Evolutionary conservation across 768 basidiomycete genomes (phyloP).

Genomic region (Psilocybe cubensis): DNA sequence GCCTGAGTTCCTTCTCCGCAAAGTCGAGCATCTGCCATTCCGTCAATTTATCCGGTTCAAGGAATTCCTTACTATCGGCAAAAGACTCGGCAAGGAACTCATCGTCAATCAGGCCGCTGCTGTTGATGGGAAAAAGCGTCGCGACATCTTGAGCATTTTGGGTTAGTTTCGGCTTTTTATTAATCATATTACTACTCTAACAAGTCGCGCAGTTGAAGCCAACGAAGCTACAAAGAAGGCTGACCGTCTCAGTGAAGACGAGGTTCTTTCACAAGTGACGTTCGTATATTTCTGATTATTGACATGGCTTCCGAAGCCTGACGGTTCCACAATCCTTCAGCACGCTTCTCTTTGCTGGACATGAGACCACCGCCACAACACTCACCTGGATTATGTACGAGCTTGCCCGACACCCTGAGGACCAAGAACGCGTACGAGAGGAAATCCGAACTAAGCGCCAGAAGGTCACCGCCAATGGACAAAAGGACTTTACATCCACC

Average conservation of each 20-base stretch:
- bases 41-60: conserved; percentile 14
- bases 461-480: conserved; percentile 10
- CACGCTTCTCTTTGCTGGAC: conserved; percentile 5
- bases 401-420: conserved; percentile 1
- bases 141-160: conserved; percentile 14
- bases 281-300: background rate
- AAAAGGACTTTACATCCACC: conserved; percentile 9
- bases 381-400: conserved; percentile 11
- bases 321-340: background rate
- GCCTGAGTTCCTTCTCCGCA: conserved; percentile 4
- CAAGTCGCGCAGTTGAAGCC: background rate
- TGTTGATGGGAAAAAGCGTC: conserved; percentile 9
- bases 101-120: conserved; percentile 3
- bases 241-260: conserved; percentile 13
- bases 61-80: conserved; percentile 9
- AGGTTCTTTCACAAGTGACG: conserved; percentile 15
- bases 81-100: conserved; percentile 11
- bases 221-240: background rate
- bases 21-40: conserved; percentile 10
- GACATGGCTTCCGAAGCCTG: background rate
- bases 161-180: background rate
- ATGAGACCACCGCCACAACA: conserved; percentile 7
- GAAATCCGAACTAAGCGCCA: conserved; percentile 2
- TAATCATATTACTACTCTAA: background rate
- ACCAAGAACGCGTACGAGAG: conserved; percentile 1